Conservation (phyloP, 495 filamentous ascomycete species). For the Penicillium tannophilum region DNA sequence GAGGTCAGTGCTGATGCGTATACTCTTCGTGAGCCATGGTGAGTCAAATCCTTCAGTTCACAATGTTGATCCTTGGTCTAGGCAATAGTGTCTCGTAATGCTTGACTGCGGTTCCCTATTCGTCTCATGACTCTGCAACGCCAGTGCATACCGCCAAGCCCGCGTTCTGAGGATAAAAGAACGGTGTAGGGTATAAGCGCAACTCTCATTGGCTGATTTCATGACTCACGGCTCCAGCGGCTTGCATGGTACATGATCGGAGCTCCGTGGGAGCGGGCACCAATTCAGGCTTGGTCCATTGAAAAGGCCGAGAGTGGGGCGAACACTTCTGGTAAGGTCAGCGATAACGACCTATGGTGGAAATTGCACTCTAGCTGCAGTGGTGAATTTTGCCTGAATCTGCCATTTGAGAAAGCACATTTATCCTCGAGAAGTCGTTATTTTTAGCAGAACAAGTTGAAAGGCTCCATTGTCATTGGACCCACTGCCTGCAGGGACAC, state of each 20-base stretch:
- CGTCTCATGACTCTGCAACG: background rate
- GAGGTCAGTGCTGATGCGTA: background rate
- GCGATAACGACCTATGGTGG: background rate
- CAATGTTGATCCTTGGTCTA: background rate
- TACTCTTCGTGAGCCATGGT: background rate
- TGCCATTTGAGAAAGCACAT: too few relatives aligned
- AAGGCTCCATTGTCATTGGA: too few relatives aligned
- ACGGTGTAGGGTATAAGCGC: conserved; percentile 8
- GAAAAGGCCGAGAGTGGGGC: background rate
- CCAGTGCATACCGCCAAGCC: conserved; percentile 6
- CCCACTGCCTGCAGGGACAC: too few relatives aligned
- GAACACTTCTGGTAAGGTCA: background rate
- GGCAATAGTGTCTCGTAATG: background rate
- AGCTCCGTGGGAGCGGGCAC: conserved; percentile 10
- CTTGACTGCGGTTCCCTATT: background rate
- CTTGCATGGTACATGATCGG: conserved; percentile 10
- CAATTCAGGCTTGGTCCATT: background rate
- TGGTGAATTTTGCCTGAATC: background rate
- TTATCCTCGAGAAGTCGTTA: too few relatives aligned
- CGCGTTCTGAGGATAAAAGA: conserved; percentile 7
- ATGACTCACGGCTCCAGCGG: conserved; percentile 12
- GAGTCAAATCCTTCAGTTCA: background rate
- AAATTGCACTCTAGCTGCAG: background rate
- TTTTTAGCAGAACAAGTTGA: too few relatives aligned
- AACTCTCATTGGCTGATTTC: conserved; percentile 6